A percentile compares a stretch with the other conserved stretches of the same genome.
Conservation (phyloP, 2,329 filamentous ascomycete species). For the Hortaea werneckii region DNA sequence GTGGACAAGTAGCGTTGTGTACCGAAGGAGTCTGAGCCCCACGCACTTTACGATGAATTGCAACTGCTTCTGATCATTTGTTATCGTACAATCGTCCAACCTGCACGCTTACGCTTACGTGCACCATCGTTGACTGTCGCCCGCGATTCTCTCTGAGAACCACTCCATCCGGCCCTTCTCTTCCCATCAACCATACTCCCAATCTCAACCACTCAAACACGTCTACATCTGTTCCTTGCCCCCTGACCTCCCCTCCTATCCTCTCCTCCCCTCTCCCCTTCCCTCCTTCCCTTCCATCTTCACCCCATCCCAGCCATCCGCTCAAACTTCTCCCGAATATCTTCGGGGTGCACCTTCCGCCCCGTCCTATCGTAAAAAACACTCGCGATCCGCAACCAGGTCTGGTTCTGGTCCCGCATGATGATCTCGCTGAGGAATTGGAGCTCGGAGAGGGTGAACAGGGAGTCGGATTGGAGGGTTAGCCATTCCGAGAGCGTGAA, state of each 20-base stretch:
- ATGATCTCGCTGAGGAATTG: constrained; percentile 35
- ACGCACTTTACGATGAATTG: too few species aligned
- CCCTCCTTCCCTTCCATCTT: not conserved
- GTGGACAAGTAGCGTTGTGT: too few species aligned
- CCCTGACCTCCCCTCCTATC: not conserved
- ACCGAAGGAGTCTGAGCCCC: too few species aligned
- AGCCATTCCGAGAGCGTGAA: constrained; percentile 23
- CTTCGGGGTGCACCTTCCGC: constrained; percentile 32
- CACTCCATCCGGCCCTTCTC: not conserved
- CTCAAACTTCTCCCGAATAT: constrained; percentile 34
- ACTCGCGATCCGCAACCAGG: constrained; percentile 39
- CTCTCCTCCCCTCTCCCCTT: not conserved
- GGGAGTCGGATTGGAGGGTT: constrained; percentile 23
- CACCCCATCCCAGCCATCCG: constrained; percentile 8
- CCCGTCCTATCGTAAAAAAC: constrained; percentile 42
- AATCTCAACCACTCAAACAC: not conserved
- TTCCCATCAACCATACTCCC: not conserved
- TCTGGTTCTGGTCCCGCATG: constrained; percentile 30
- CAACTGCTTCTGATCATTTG: too few species aligned
- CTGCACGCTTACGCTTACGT: too few species aligned
- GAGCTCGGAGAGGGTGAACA: constrained; percentile 30
- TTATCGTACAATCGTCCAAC: too few species aligned
- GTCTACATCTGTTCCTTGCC: not conserved
- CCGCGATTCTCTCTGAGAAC: too few species aligned
- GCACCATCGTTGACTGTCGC: too few species aligned